Conservation (phyloP, 306 rosid species). For the Fragaria vesca region DNA sequence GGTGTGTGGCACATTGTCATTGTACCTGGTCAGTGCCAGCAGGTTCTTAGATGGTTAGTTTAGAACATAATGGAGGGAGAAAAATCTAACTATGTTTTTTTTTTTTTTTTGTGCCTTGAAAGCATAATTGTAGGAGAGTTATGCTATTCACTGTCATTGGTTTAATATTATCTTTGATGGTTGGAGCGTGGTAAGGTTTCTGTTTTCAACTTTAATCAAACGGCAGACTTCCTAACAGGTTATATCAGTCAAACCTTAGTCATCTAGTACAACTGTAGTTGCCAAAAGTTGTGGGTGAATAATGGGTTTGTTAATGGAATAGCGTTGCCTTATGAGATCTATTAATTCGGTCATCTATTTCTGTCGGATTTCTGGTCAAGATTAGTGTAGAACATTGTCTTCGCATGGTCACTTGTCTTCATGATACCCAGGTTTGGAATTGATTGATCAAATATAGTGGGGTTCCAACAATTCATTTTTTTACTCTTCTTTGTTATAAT, state of each 20-base stretch:
- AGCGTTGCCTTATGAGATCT: background rate
- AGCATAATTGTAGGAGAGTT: background rate
- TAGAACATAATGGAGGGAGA: background rate
- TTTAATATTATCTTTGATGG: background rate
- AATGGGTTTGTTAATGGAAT: background rate
- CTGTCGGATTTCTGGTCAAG: background rate
- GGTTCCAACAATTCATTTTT: background rate
- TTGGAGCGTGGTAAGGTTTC: background rate
- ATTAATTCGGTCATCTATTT: background rate
- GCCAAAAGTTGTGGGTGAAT: background rate
- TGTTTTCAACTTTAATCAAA: background rate
- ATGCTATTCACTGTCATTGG: background rate
- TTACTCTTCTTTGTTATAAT: background rate
- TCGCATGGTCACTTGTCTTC: background rate
- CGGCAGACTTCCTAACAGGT: background rate
- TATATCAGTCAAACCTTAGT: background rate
- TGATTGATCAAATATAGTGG: background rate
- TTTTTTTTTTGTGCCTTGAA: background rate
- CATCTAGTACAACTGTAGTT: background rate
- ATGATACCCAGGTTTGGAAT: background rate
- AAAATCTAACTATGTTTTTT: background rate
- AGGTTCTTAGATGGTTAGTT: background rate
- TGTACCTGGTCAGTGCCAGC: no score
- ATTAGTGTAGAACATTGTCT: background rate
- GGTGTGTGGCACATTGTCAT: background rate